Conservation (phyloP, 192 early-diverging fungal species). For the Coemansia sp. region DNA sequence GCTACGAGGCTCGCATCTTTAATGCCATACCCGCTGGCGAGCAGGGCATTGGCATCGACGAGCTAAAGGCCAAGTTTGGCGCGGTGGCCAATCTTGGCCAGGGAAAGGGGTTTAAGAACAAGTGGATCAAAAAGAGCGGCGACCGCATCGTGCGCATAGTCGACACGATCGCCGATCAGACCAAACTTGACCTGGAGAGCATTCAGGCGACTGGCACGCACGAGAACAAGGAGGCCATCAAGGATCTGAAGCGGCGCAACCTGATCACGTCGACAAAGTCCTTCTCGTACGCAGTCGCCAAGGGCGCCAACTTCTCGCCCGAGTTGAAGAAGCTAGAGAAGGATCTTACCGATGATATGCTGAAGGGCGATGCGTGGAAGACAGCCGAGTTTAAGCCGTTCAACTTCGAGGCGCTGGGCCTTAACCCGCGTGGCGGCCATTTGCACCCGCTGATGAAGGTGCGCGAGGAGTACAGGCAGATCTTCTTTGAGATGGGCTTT, state of each 20-base stretch:
- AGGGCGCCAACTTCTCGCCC: conserved; percentile 88
- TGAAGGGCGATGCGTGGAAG: conserved; percentile 94
- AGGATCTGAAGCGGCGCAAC: conserved; percentile 79
- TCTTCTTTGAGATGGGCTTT: conserved; percentile 99
- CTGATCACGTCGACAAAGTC: conserved; percentile 72
- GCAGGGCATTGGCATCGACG: conserved; percentile 85
- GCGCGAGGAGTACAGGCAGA: conserved; percentile 97
- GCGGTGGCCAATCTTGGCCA: conserved; percentile 87
- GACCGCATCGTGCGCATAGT: conserved; percentile 76
- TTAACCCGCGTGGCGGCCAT: conserved; percentile 80
- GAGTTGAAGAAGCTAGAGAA: conserved; percentile 88
- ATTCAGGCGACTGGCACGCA: conserved; percentile 69
- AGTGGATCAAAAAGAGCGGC: conserved; percentile 92
- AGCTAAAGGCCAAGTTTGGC: conserved; percentile 77
- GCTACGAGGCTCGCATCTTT: conserved; percentile 94
- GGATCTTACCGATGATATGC: conserved; percentile 94
- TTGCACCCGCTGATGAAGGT: conserved; percentile 99
- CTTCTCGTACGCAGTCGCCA: conserved; percentile 81
- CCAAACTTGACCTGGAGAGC: conserved; percentile 71
- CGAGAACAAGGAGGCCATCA: conserved; percentile 66
- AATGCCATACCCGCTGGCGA: conserved; percentile 78
- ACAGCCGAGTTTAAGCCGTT: conserved; percentile 95
- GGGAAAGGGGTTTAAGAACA: conserved; percentile 96
- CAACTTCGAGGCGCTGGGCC: conserved; percentile 94
- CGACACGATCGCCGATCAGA: conserved; percentile 82